Base-by-base conservation (phyloP, 768 basidiomycete genomes). In the Mycena rosella region DNA sequence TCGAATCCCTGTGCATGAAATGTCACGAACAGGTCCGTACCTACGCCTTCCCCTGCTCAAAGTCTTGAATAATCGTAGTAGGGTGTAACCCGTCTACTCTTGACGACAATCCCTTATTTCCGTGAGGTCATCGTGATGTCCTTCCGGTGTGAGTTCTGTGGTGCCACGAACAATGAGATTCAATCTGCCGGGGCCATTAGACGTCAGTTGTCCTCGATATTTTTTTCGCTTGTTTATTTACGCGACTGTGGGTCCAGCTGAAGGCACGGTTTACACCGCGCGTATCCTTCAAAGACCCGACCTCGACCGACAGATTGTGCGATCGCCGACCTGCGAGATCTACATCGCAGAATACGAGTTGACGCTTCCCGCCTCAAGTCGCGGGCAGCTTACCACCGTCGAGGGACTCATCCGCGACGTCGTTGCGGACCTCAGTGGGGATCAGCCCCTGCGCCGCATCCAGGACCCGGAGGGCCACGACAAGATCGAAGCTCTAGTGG, bases 31-130 rank as follows among this genome's bases (percentile, higher is more conserved):
- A 98, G 88, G 97, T 94, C 71, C 77, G 87, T 76, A 47, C 42
- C 17, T 27, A 56, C 34, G 42, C 22, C 42, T 27, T 42, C 34
- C 17, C 29, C 22, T 32, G 20, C 13, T 24, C 44, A 62, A 62
- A 68, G 57, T 69, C 74, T 77, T 67, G 75, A 72, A 59, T 58
- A 65, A 67, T 30, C 55, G 48, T 67, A 78, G 72, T 84, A 98
- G 96, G 97, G 97, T 34, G 82, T 84, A 15, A 99, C 98, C 0
- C 84, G 96, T 47, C 80, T 99, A 73, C 87, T 99, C 73, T 83
- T 99, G 54, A 98, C 96, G 0, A 89, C 91, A 3, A 99, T 99
- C 54, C 98, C 98, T 0, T 99, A 90, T 83, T 99, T 99, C 84
- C 85, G 89, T 49, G 95, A 99, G 78, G 91, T 99, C 57, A 93